Evolutionary conservation across 2,329 filamentous ascomycete species (phyloP).

Genomic region (Tolypocladium sp.): DNA sequence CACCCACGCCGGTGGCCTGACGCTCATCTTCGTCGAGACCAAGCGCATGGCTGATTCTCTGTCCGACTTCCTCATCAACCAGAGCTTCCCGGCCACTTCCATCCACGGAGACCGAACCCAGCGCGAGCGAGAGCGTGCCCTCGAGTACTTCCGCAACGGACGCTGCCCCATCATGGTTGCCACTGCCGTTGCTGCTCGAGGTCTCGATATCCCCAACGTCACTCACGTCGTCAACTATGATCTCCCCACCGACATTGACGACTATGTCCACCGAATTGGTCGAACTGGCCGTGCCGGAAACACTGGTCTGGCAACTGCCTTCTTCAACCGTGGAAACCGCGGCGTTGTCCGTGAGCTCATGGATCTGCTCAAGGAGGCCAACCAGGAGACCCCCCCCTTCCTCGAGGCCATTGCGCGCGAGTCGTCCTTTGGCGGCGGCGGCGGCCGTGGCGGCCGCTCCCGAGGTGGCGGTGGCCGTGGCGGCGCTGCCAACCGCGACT

Average conservation of each 20-base stretch:
- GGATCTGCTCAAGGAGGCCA: slow-evolving; percentile 97
- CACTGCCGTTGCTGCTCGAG: slow-evolving; percentile 86
- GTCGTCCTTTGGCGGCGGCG: slow-evolving; percentile 73
- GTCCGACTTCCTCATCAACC: slow-evolving; percentile 97
- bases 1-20: slow-evolving; percentile 81
- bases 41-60: slow-evolving; percentile 99
- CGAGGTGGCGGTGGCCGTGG: slow-evolving; percentile 54
- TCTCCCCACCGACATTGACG: slow-evolving; percentile 95
- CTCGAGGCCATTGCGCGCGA: slow-evolving; percentile 96
- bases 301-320: slow-evolving; percentile 94
- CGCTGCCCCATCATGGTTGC: slow-evolving; percentile 95
- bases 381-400: slow-evolving; percentile 92
- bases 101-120: slow-evolving; percentile 98
- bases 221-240: slow-evolving; percentile 99
- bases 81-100: slow-evolving; percentile 94
- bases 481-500: slow-evolving; percentile 71
- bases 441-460: slow-evolving; percentile 48
- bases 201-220: slow-evolving; percentile 92
- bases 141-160: slow-evolving; percentile 95
- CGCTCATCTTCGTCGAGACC: slow-evolving; percentile 96
- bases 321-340: slow-evolving; percentile 99
- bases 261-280: slow-evolving; percentile 98
- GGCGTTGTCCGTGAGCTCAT: slow-evolving; percentile 94
- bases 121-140: slow-evolving; percentile 93
- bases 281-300: slow-evolving; percentile 99